Base-by-base conservation (phyloP, 768 basidiomycete species). In the Rhodocollybia butyracea region DNA sequence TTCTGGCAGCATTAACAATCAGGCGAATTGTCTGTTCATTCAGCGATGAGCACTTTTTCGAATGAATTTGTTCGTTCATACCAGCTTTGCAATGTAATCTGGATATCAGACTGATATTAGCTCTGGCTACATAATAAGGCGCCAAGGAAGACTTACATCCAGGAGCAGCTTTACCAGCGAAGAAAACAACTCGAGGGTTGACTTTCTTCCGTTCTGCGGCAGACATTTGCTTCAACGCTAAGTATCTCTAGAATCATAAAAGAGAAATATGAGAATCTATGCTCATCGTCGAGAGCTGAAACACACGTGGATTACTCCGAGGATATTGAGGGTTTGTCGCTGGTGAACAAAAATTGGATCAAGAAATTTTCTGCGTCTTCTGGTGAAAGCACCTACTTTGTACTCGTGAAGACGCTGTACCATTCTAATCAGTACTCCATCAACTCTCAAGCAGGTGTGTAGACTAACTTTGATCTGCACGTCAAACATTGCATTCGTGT, bases 161-260 rank as follows among this genome's bases (percentile, higher is more conserved):
- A 36, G 96, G 96, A 0, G 96, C 96, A 51, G 96, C 94, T 69
- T 98, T 98, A 59, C 97, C 96, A 30, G 93, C 96, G 60, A 99
- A 98, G 78, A 99, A 90, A n/a, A 93, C 88, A 19, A 93, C 94
- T 51, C 85, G 82, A n/a, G 85, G 89, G 61, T 82, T 85, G 60
- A 88, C 81, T 67, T 89, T 90, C 76, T 89, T 88, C 64, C 89
- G 82, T 68, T 97, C 85, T 27, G 71, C 86, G 0, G 89, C 81
- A 2, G 78, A 76, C 85, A 96, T 84, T 30, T 69, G 77, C 75
- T 98, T 98, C 70, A 97, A 69, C 10, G 71, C 73, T 47, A 94
- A 74, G 72, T 96, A 97, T 46, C 92, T 82, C 86, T 94, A 67
- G 42, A 60, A 40, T 27, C 13, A 27, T n/a, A 3, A 29, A 2